A percentile compares a stretch with the other conserved stretches of the same genome.
Conservation (phyloP, 352 stramenopile species). For the Phytophthora tubulina region DNA sequence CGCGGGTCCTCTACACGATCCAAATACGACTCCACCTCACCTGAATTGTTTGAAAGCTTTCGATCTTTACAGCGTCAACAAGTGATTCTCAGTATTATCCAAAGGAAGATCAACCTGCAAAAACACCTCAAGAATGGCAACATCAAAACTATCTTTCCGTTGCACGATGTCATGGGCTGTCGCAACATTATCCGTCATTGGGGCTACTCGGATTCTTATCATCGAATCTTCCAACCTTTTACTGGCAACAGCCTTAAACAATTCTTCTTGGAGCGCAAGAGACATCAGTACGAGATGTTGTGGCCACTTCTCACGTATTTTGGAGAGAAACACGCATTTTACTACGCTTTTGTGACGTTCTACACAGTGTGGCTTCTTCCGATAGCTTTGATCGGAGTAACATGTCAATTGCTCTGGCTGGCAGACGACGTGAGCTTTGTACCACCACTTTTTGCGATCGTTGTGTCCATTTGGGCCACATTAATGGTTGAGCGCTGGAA, state of each 20-base stretch:
- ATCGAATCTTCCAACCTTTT: constrained; percentile 69
- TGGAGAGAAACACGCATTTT: constrained; percentile 84
- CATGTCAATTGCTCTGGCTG: constrained; percentile 64
- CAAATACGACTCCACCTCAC: constrained; percentile 53
- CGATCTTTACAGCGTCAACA: constrained; percentile 80
- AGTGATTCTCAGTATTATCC: constrained; percentile 78
- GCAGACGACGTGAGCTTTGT: constrained; percentile 42
- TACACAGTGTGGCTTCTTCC: constrained; percentile 79
- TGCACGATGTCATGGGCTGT: constrained; percentile 71
- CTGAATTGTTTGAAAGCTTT: constrained; percentile 73
- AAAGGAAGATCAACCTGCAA: constrained; percentile 75
- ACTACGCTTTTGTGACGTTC: constrained; percentile 81
- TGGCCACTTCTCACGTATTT: constrained; percentile 87
- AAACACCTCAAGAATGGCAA: constrained; percentile 66
- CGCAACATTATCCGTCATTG: constrained; percentile 74
- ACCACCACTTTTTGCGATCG: constrained; percentile 66
- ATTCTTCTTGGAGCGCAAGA: constrained; percentile 68
- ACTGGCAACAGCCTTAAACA: constrained; percentile 55
- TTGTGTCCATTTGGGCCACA: constrained; percentile 89
- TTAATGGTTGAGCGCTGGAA: constrained; percentile 92
- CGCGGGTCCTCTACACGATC: constrained; percentile 68
- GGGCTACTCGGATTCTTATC: constrained; percentile 48
- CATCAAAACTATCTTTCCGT: constrained; percentile 68
- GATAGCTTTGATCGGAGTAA: constrained; percentile 55
- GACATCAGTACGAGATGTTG: constrained; percentile 81